Conservation (phyloP, 2,329 filamentous ascomycete species). For the Alternaria metachromatica region DNA sequence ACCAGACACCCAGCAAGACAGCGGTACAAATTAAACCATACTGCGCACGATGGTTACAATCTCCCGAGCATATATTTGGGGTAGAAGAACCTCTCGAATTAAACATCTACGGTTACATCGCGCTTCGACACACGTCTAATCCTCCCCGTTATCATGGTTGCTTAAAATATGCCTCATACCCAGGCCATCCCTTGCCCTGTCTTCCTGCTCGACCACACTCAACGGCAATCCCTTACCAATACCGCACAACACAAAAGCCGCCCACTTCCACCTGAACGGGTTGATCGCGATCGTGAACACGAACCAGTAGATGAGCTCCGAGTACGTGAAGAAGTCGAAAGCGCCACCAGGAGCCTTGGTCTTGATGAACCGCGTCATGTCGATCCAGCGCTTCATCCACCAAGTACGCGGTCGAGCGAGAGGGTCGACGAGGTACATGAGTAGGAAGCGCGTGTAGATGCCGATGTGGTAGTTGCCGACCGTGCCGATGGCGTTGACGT, state of each 20-base stretch:
- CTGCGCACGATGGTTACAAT: background rate
- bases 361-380: slow-evolving; percentile 79
- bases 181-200: slow-evolving; percentile 63
- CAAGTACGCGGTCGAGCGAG: slow-evolving; percentile 72
- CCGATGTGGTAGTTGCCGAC: slow-evolving; percentile 90
- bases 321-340: slow-evolving; percentile 90
- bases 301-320: slow-evolving; percentile 87
- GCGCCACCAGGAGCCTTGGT: slow-evolving; percentile 69
- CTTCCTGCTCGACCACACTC: slow-evolving; percentile 71
- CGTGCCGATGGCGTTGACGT: slow-evolving; percentile 78
- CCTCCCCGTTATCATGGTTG: background rate
- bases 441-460: slow-evolving; percentile 83
- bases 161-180: slow-evolving; percentile 45
- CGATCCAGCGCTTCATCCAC: slow-evolving; percentile 87
- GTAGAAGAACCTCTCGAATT: background rate
- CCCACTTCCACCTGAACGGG: slow-evolving; percentile 92
- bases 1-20: background rate
- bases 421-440: slow-evolving; percentile 86
- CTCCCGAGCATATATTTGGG: background rate
- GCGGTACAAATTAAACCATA: background rate
- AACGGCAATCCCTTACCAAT: slow-evolving; percentile 71
- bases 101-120: background rate
- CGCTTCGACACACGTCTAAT: background rate
- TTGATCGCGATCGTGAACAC: slow-evolving; percentile 79
- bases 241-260: slow-evolving; percentile 80